A percentile compares a stretch with the other conserved stretches of the same genome.
These are phyloP conservation scores for Hortiboletus flavorubellus DNA, from an alignment of 768 basidiomycete species.

Conservation along the genomic window DNA sequence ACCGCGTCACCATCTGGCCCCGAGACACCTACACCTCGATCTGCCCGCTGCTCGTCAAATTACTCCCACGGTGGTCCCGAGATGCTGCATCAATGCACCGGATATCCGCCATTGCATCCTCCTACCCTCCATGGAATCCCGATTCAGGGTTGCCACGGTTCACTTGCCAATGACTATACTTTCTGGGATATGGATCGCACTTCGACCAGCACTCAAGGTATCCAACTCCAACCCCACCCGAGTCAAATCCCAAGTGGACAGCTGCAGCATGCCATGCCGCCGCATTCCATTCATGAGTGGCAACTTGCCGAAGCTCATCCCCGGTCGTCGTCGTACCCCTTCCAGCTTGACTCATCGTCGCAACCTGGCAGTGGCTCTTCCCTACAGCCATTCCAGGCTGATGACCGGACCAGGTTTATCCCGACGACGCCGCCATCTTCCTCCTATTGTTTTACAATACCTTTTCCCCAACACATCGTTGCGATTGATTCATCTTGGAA, in stretches of 20 bases:
- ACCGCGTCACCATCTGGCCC: background rate
- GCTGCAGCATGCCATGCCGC: background rate
- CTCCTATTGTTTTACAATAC: background rate
- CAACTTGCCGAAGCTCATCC: background rate
- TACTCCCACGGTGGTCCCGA: background rate
- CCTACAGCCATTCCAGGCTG: background rate
- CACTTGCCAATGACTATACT: background rate
- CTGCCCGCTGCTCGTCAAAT: background rate
- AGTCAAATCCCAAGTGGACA: background rate
- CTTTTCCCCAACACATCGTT: constrained; percentile 1
- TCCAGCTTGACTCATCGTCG: background rate
- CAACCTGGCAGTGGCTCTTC: background rate
- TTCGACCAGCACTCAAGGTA: background rate
- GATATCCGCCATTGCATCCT: background rate
- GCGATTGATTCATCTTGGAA: background rate
- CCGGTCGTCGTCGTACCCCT: background rate
- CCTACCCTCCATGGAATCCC: background rate
- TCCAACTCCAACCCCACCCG: background rate
- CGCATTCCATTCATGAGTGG: constrained; percentile 2
- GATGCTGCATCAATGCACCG: background rate
- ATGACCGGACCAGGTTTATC: constrained; percentile 1
- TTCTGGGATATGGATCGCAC: constrained; percentile 1
- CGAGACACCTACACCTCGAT: background rate
- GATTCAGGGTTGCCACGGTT: background rate
- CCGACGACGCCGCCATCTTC: background rate